Evolutionary conservation across 2,329 filamentous ascomycete genomes (phyloP), one percentile per base, ranked within the genome.

Genomic region (Colletotrichum chlorophyti): DNA sequence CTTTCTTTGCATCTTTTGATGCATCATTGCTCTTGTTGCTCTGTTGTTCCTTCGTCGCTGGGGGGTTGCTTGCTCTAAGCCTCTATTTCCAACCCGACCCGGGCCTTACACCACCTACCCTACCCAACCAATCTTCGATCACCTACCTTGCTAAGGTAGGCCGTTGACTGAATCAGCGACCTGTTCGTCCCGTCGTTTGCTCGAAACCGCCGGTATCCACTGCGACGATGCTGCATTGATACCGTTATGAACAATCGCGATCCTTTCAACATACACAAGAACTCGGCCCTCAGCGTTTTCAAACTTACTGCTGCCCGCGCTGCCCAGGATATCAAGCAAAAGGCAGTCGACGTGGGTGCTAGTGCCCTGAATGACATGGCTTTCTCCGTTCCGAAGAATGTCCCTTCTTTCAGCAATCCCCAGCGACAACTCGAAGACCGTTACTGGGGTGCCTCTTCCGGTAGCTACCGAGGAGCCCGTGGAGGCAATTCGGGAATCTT

Each of bases 351-450:
- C 72, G 79, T 75, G 62, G 74, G 79, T 66, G 70, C 76, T 50
- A 73, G 79, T 71, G 80, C 77, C 48, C 72, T 80, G 65, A 79
- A 81, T 66, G 77, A 80, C 61, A 88, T 88, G 86, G 77, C 84
- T 46, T 92, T 91, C 75, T 78, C 83, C 45, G 76, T 90, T 32
- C 88, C 89, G 14, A 85, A 83, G 70, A 86, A 90, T 75, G 80
- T 88, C n/a, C 89, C 88, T 52, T 85, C 86, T 65, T 90, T 91
- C 70, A 78, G 76, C 62, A 83, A 85, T 71, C 83, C 87, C 23
- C 84, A 88, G 73, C 83, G 88, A 70, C 75, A 83, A 63, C 72
- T 84, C 65, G 88, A 91, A 72, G 87, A 91, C 71, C 79, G 78
- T 60, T 80, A 85, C 59, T 92, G 90, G 89, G 80, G 81, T 31